Evolutionary conservation across 169 alveolate genomes (phyloP).

Genomic region (Eimeria sp.): DNA sequence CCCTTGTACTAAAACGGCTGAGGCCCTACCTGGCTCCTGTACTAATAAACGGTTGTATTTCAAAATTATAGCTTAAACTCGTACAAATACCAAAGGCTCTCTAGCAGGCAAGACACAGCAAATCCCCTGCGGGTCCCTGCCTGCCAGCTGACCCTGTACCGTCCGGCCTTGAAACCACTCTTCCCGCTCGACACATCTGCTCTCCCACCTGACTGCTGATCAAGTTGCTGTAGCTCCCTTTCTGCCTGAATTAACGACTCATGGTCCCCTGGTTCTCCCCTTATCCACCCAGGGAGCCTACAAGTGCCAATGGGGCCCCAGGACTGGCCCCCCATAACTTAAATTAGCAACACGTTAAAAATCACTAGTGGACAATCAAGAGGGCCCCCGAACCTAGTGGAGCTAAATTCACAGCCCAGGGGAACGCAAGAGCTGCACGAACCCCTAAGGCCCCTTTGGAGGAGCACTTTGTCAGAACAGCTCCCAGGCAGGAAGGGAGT

Average conservation of each 20-base stretch:
- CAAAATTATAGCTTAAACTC: neutral
- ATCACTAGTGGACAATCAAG: neutral
- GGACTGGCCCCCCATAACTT: neutral
- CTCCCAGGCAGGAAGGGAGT: neutral
- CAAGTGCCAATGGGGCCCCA: neutral
- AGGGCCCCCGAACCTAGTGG: neutral
- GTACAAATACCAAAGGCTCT: neutral
- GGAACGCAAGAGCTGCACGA: neutral
- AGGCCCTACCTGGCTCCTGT: constrained; percentile 24
- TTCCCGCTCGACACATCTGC: neutral
- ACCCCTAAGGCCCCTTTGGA: constrained; percentile 5
- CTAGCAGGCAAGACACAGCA: constrained; percentile 25
- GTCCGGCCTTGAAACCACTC: neutral
- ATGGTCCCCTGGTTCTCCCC: constrained; percentile 15
- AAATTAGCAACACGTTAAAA: neutral
- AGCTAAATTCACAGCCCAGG: neutral
- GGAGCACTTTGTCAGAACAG: neutral
- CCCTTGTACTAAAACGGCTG: neutral
- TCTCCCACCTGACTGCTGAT: neutral
- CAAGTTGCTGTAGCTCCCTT: neutral
- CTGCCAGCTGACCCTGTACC: constrained; percentile 1
- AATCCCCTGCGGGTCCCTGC: neutral
- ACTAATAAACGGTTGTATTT: neutral
- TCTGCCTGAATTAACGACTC: neutral
- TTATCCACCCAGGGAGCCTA: neutral